Percentiles rank a stretch among this genome's conserved stretches.
Evolutionary conservation across 768 basidiomycete genomes (phyloP).

Genomic region (Suillus occidentalis): DNA sequence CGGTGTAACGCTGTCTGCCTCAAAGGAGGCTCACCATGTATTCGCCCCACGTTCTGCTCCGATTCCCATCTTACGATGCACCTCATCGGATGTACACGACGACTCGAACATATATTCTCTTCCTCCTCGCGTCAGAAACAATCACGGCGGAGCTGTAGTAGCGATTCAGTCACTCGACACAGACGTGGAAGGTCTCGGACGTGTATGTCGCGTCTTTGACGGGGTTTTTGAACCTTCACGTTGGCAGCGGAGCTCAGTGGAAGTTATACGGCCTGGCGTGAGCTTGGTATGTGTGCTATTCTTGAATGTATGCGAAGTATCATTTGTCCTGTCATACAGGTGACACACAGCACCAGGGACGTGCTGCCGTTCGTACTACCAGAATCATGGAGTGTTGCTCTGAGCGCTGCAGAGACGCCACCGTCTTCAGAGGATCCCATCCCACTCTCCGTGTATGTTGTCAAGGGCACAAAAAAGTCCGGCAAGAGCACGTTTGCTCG

Average conservation of each 20-base stretch:
- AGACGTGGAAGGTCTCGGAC: conserved; percentile 66
- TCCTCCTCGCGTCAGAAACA: conserved; percentile 17
- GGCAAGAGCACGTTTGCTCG: conserved; percentile 92
- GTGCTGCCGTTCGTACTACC: conserved; percentile 36
- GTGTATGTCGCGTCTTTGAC: conserved; percentile 61
- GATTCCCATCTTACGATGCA: conserved; percentile 51
- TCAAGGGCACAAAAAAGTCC: conserved; percentile 83
- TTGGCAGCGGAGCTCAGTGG: conserved; percentile 35
- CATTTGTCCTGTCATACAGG: conserved; percentile 22
- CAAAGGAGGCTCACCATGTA: conserved; percentile 45
- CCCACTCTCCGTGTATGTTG: conserved; percentile 48
- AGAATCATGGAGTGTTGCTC: conserved; percentile 35
- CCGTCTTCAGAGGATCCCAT: conserved; percentile 15
- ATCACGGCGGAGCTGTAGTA: conserved; percentile 41
- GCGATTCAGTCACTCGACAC: conserved; percentile 57
- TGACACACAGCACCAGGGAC: conserved; percentile 28
- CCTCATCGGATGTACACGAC: conserved; percentile 15
- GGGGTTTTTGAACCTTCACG: conserved; percentile 58
- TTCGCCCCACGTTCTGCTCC: conserved; percentile 84
- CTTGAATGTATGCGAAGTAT: conserved; percentile 39
- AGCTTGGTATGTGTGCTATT: conserved; percentile 48
- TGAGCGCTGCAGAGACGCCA: conserved; percentile 16
- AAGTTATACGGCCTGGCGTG: conserved; percentile 19
- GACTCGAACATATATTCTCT: conserved; percentile 3
- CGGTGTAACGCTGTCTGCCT: conserved; percentile 52